Conservation (phyloP, 768 basidiomycete genomes). For the Amanita phalloides region DNA sequence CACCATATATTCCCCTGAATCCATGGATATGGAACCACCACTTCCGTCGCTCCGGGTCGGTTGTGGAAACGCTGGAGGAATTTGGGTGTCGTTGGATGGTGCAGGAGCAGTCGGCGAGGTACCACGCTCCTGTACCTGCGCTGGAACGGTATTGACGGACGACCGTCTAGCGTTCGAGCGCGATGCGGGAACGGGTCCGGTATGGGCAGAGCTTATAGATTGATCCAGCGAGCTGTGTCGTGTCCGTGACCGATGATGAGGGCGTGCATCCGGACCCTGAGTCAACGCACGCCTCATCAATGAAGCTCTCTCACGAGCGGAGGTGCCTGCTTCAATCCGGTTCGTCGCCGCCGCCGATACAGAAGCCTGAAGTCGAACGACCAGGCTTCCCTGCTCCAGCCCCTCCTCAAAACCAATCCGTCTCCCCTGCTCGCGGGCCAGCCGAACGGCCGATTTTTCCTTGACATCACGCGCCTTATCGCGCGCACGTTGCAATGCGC, state of each 20-base stretch:
- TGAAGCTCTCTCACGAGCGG: background rate
- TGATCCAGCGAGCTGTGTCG: conserved; percentile 1
- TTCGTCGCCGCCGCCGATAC: background rate
- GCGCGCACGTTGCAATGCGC: conserved; percentile 1
- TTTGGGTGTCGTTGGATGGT: background rate
- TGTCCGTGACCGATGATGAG: background rate
- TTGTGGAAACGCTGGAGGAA: background rate
- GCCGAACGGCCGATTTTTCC: conserved; percentile 1
- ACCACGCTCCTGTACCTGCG: background rate
- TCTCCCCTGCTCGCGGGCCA: conserved; percentile 5
- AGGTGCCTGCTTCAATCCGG: background rate
- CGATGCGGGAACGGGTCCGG: background rate
- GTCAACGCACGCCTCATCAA: conserved; percentile 1
- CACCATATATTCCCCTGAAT: background rate
- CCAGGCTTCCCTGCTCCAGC: conserved; percentile 1
- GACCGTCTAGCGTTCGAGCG: background rate
- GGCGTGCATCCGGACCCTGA: background rate
- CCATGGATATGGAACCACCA: background rate
- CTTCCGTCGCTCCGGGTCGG: background rate
- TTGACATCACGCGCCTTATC: conserved; percentile 1
- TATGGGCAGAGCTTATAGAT: background rate
- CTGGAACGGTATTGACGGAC: background rate
- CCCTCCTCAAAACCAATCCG: conserved; percentile 3
- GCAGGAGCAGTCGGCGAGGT: background rate
- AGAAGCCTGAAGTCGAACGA: background rate